phyloP scores from a whole-genome alignment of 164 flowering plant species.

The Magnolia changhungtana region DNA sequence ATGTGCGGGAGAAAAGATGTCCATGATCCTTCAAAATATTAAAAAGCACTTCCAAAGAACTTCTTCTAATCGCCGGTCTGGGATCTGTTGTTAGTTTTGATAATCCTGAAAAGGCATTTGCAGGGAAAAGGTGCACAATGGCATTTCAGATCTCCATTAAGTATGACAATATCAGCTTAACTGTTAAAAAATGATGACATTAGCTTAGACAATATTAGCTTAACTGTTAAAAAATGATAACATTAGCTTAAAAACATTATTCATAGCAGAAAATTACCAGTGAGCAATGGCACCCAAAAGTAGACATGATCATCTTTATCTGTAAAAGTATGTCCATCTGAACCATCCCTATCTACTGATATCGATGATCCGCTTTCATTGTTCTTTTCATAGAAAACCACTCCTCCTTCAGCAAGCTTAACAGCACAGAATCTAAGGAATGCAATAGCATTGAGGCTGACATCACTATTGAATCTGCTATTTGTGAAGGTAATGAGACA shows the following conservation, averaged over 20 bases:
- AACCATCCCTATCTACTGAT: constrained; percentile 30
- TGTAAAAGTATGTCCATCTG: constrained; percentile 32
- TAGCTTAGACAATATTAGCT: neutral
- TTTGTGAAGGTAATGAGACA: constrained; percentile 94
- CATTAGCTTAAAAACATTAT: too few relatives aligned
- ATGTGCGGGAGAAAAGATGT: constrained; percentile 70
- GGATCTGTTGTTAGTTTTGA: constrained; percentile 89
- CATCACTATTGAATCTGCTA: constrained; percentile 89
- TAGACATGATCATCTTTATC: constrained; percentile 73
- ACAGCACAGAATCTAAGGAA: constrained; percentile 98
- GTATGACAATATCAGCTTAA: neutral
- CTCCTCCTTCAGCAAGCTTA: constrained; percentile 94
- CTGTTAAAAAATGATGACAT: neutral
- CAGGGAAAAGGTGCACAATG: neutral
- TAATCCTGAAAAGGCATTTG: constrained; percentile 60
- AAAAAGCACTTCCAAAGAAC: constrained; percentile 92
- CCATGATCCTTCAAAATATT: constrained; percentile 98
- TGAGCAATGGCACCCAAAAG: constrained; percentile 90
- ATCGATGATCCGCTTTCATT: constrained; percentile 34
- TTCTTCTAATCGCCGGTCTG: constrained; percentile 78
- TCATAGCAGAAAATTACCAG: constrained; percentile 41
- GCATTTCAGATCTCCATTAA: neutral
- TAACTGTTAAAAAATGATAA: neutral
- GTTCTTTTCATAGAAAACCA: constrained; percentile 57
- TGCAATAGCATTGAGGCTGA: constrained; percentile 96